Percentiles rank a stretch among this genome's conserved stretches.
phyloP scores from a whole-genome alignment of 345 rosid species.

The Gossypium bickii region DNA sequence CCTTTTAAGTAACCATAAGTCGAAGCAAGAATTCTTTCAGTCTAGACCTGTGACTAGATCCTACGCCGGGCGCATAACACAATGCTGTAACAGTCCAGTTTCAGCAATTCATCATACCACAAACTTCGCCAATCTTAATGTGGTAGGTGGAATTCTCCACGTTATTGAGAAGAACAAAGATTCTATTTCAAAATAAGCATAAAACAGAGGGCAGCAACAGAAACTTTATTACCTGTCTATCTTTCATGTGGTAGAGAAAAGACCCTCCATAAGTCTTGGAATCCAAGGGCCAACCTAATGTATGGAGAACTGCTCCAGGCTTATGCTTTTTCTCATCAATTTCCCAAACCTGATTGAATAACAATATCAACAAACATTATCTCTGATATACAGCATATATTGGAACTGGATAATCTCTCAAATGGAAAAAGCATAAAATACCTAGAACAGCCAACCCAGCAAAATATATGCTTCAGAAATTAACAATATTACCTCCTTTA shows the following conservation, averaged over 20 bases:
- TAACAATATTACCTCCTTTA: conserved; percentile 63
- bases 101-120: not conserved
- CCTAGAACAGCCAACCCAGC: conserved; percentile 5
- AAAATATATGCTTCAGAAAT: conserved; percentile 8
- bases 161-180: conserved; percentile 6
- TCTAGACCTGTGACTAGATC: too few species aligned
- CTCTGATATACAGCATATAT: not conserved
- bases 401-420: not conserved
- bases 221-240: conserved; percentile 54
- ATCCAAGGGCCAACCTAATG: conserved; percentile 95
- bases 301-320: conserved; percentile 82
- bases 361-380: not conserved
- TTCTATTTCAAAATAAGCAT: not conserved
- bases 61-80: too few species aligned
- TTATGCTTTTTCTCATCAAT: conserved; percentile 76
- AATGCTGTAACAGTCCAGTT: not conserved
- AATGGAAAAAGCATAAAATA: not conserved
- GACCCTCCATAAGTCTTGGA: conserved; percentile 89
- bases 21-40: too few species aligned
- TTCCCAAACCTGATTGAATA: conserved; percentile 78
- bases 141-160: not conserved
- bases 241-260: conserved; percentile 91
- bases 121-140: not conserved
- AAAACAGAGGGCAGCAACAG: not conserved
- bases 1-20: too few species aligned